Percentiles rank a stretch among this genome's conserved stretches.
Conservation (phyloP, 257 asterid genomes). For the Nicotiana paniculata region DNA sequence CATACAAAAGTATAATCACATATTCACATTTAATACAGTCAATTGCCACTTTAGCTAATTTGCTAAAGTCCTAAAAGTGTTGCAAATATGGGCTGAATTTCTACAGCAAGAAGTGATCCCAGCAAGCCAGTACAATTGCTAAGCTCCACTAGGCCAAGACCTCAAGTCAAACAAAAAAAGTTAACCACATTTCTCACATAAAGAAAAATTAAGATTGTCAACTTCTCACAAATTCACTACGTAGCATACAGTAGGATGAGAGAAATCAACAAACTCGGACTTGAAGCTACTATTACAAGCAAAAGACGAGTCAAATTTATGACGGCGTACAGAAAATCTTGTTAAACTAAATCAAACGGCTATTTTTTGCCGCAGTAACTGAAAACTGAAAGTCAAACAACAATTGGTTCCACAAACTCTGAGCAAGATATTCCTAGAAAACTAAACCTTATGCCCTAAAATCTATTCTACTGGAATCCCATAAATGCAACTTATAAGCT, state of each 20-base stretch:
- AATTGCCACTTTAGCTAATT: neutral
- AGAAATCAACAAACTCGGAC: neutral
- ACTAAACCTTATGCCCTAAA: neutral
- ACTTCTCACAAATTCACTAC: neutral
- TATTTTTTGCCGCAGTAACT: neutral
- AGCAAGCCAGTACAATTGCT: neutral
- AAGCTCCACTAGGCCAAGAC: neutral
- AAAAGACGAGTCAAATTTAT: neutral
- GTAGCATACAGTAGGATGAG: neutral
- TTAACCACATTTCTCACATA: neutral
- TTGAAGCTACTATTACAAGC: neutral
- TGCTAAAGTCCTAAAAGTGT: neutral
- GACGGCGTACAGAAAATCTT: neutral
- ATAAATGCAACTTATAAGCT: conserved; percentile 7
- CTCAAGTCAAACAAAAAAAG: neutral
- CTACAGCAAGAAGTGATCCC: neutral
- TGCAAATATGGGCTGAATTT: neutral
- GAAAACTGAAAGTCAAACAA: conserved; percentile 1
- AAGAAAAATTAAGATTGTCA: neutral
- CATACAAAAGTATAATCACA: neutral
- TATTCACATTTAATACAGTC: neutral
- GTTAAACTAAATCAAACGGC: neutral
- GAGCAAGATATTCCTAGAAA: neutral
- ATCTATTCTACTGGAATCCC: neutral
- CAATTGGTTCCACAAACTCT: neutral